phyloP scores from a whole-genome alignment of 1,284 basidiomycete species.

The Fomes fomentarius region DNA sequence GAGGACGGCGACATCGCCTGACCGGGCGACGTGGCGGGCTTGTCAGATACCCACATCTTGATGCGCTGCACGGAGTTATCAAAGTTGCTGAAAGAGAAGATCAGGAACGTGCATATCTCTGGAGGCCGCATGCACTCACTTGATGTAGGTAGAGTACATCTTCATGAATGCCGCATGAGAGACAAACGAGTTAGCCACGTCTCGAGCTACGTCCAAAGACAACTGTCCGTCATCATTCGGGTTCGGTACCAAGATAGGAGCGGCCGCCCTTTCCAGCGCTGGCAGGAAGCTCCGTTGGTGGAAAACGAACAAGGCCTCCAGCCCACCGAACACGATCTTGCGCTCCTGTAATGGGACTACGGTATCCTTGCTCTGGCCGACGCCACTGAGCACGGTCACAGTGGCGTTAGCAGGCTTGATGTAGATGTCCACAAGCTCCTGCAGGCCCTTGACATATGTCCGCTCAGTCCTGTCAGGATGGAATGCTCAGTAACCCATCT shows the following conservation, averaged over 20 bases:
- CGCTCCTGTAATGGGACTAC: slow-evolving; percentile 88
- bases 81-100: slow-evolving; percentile 68
- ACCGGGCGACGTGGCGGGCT: slow-evolving; percentile 41
- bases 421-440: slow-evolving; percentile 95
- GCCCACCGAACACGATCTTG: slow-evolving; percentile 90
- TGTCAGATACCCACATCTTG: slow-evolving; percentile 78
- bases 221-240: slow-evolving; percentile 73
- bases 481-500: slow-evolving; percentile 16
- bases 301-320: slow-evolving; percentile 91
- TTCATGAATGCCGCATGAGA: slow-evolving; percentile 95
- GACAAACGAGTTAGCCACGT: slow-evolving; percentile 88
- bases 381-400: slow-evolving; percentile 69
- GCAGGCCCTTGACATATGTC: slow-evolving; percentile 91
- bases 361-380: slow-evolving; percentile 78
- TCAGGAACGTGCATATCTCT: slow-evolving; percentile 7
- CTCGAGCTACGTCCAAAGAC: slow-evolving; percentile 77
- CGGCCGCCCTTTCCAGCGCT: slow-evolving; percentile 77
- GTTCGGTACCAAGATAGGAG: slow-evolving; percentile 60
- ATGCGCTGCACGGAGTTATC: slow-evolving; percentile 89
- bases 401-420: slow-evolving; percentile 83
- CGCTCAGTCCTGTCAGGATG: slow-evolving; percentile 79
- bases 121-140: slow-evolving; percentile 56
- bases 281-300: slow-evolving; percentile 93
- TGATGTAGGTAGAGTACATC: slow-evolving; percentile 97
- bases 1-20: slow-evolving; percentile 60